Conservation (phyloP, 345 rosid genomes). For the Syzygium jambos region DNA sequence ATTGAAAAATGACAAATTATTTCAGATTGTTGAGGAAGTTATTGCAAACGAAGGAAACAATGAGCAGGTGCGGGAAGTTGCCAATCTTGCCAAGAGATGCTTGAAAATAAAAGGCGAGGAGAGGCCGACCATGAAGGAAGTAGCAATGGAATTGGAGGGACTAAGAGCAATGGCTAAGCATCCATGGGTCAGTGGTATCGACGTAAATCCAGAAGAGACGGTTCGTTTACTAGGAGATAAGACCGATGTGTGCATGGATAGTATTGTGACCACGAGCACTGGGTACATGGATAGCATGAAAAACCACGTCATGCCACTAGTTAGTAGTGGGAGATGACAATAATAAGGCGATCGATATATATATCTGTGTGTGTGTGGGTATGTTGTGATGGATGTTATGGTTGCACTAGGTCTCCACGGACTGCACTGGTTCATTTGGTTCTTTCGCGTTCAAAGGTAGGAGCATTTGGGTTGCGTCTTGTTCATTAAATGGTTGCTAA, state of each 20-base stretch:
- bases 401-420: not conserved
- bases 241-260: not conserved
- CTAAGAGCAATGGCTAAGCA: not conserved
- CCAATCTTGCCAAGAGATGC: conserved; percentile 14
- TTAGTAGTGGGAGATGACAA: not conserved
- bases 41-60: not conserved
- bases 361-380: not conserved
- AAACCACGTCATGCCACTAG: not conserved
- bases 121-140: conserved; percentile 17
- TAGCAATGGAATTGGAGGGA: conserved; percentile 13
- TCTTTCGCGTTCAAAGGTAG: not conserved
- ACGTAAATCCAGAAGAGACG: not conserved
- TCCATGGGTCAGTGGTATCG: not conserved
- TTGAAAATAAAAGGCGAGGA: conserved; percentile 16
- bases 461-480: too few relatives aligned
- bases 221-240: not conserved
- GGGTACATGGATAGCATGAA: not conserved
- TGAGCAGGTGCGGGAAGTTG: conserved; percentile 8
- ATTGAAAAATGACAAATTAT: conserved; percentile 12
- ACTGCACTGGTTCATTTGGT: not conserved
- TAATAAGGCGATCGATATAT: too few relatives aligned
- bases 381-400: not conserved
- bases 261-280: accelerated
- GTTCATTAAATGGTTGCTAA: not conserved
- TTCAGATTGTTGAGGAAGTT: conserved; percentile 15